Conservation (phyloP, 176 grass and related monocot species). For the Stipa capillata region DNA sequence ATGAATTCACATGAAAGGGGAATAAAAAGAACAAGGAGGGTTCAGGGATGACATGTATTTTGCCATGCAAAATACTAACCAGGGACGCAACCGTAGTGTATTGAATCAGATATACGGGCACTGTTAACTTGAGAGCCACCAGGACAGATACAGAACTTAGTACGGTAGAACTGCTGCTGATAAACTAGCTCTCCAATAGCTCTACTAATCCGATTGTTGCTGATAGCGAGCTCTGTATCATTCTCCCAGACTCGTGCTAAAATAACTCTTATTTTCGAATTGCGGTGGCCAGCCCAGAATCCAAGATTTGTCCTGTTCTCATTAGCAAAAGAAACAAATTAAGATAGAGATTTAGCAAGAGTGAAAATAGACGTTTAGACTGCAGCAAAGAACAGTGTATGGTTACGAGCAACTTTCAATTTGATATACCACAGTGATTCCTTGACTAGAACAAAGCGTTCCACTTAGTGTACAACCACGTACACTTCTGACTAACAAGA, state of each 20-base stretch:
- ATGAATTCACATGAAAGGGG: neutral
- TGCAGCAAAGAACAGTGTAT: neutral
- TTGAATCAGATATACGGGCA: conserved; percentile 86
- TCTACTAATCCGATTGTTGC: conserved; percentile 90
- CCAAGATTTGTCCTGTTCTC: conserved; percentile 53
- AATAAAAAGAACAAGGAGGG: neutral
- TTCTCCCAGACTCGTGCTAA: conserved; percentile 87
- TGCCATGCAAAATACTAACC: conserved; percentile 59
- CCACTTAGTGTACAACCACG: neutral
- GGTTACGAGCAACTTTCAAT: neutral
- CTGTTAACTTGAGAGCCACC: conserved; percentile 99
- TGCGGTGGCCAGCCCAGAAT: conserved; percentile 83
- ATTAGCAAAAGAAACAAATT: neutral
- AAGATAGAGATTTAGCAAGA: neutral
- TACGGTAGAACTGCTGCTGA: conserved; percentile 85
- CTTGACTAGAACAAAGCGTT: neutral
- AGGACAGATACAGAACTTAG: conserved; percentile 98
- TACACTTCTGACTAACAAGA: neutral
- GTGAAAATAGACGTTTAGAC: neutral
- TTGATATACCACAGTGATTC: too few species aligned
- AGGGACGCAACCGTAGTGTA: conserved; percentile 96
- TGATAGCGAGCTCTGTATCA: conserved; percentile 88
- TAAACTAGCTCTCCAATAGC: conserved; percentile 86
- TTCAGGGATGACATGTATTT: neutral
- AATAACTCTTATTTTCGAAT: conserved; percentile 94